These are phyloP conservation scores for Nicotiana tomentosiformis DNA, from an alignment of 257 asterid species.

Conservation along the genomic window DNA sequence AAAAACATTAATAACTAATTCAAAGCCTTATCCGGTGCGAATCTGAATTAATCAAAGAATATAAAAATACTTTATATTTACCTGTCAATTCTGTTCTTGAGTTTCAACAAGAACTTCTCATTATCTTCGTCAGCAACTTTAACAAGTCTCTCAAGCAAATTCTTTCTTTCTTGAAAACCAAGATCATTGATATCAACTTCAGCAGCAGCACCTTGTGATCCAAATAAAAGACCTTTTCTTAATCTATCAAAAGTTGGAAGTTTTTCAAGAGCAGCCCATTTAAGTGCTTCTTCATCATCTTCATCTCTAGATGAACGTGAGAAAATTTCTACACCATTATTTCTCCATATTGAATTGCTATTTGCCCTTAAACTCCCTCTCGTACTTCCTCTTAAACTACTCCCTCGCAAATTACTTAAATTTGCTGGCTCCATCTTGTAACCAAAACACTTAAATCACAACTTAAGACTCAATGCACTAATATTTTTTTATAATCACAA, in stretches of 20 bases:
- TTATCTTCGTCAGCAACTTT: slow-evolving; percentile 49
- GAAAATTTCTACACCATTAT: slow-evolving; percentile 34
- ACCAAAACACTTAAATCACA: too few relatives aligned
- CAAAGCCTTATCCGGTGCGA: too few relatives aligned
- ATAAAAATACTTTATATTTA: neutral
- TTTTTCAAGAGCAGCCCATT: slow-evolving; percentile 67
- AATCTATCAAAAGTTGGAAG: slow-evolving; percentile 65
- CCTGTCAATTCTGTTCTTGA: slow-evolving; percentile 61
- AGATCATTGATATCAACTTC: slow-evolving; percentile 44
- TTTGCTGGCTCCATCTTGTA: slow-evolving; percentile 9
- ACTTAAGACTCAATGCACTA: neutral
- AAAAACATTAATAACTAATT: neutral
- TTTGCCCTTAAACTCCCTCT: slow-evolving; percentile 32
- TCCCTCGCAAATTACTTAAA: slow-evolving; percentile 7
- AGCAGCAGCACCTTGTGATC: slow-evolving; percentile 43
- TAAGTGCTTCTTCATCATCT: slow-evolving; percentile 66
- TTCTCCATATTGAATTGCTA: slow-evolving; percentile 50
- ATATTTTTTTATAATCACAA: neutral
- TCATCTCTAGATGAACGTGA: slow-evolving; percentile 50
- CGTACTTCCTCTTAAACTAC: slow-evolving; percentile 23
- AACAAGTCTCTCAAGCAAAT: slow-evolving; percentile 44
- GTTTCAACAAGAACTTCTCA: slow-evolving; percentile 53
- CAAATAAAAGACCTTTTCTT: slow-evolving; percentile 53
- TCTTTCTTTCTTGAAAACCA: slow-evolving; percentile 39
- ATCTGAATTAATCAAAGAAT: too few relatives aligned